These are phyloP conservation scores for Amauroascus verrucosus DNA, from an alignment of 2,329 filamentous ascomycete species.

Conservation along the genomic window DNA sequence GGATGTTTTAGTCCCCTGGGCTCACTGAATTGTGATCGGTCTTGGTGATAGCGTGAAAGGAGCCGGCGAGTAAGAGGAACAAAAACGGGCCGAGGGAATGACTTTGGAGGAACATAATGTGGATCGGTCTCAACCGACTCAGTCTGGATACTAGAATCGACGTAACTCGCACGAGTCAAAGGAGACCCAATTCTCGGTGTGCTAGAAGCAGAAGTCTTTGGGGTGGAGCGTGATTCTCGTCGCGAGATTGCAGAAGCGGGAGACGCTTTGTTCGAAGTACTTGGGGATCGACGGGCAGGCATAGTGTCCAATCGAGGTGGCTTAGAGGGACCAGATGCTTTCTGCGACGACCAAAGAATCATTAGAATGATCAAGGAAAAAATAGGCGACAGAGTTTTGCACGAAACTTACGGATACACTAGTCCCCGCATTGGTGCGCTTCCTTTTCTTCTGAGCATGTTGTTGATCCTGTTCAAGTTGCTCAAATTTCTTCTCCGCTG, in stretches of 20 bases:
- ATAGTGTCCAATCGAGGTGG: conserved; percentile 22
- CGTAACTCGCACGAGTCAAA: conserved; percentile 26
- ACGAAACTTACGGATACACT: neutral
- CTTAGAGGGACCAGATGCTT: conserved; percentile 7
- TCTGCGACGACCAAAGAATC: neutral
- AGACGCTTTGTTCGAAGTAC: conserved; percentile 26
- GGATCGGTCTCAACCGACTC: conserved; percentile 34
- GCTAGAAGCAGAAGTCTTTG: conserved; percentile 25
- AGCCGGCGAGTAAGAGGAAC: conserved; percentile 36
- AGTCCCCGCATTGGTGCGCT: conserved; percentile 18
- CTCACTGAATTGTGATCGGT: conserved; percentile 31
- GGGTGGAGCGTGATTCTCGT: conserved; percentile 22
- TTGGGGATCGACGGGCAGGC: conserved; percentile 25
- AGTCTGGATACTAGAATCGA: conserved; percentile 35
- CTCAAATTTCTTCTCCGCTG: conserved; percentile 53
- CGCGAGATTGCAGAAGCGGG: conserved; percentile 20
- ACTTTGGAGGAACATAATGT: conserved; percentile 15
- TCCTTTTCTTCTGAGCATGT: conserved; percentile 41
- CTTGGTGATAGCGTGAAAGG: conserved; percentile 34
- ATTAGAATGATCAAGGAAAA: neutral
- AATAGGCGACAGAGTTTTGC: too few relatives aligned
- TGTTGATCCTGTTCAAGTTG: conserved; percentile 50
- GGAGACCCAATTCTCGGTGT: conserved; percentile 23
- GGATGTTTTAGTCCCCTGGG: conserved; percentile 2
- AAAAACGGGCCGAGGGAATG: conserved; percentile 24